Base-by-base conservation (phyloP, 176 grass and related monocot species). In the Oryza australiensis region DNA sequence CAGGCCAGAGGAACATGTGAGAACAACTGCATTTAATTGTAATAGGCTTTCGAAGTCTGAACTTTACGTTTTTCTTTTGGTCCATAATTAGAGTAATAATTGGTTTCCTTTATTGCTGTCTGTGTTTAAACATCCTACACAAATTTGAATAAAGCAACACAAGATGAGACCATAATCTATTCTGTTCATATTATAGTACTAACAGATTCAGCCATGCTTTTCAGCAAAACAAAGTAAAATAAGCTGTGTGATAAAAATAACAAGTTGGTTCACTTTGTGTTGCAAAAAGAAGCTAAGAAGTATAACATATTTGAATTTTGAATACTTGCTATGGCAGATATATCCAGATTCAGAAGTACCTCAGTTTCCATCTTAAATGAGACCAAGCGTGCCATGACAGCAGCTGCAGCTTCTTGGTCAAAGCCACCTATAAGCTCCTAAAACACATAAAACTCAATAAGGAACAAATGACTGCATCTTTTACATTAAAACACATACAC, bases 351-450 rank as follows among this genome's bases (percentile, higher is more conserved):
- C 53, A n/a, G 16, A 67, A 26, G 49, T 93, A 98, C 92, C 95
- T 98, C 95, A 68, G 77, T 94, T 93, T 93, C 90, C 92, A 98
- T 94, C 81, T 94, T 94, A 82, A 93, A 94, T 72, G 95, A 87
- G 80, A 94, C 90, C 24, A 98, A 66, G 3, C 87, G 86, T 84
- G 95, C 93, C 88, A 98, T 86, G 37, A 98, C 95, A 73, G 88
- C 95, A 85, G 86, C 92, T 64, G 95, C 90, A 70, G 95, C 82
- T 91, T 98, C 90, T 91, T 98, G 95, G 80, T 98, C 92, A 93
- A 98, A 94, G 72, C 92, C 95, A 89, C 82, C 86, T 84, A 85
- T 72, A 64, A 98, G 67, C 81, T 93, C 95, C 95, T 98, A 87
- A 62, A 84, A 15, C 82, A 84, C 20, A 87, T 28, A 79, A 9